Percentiles rank a stretch among this genome's conserved stretches.
phyloP scores from a whole-genome alignment of 2,329 filamentous ascomycete genomes.

The Nigrograna mackinnonii region DNA sequence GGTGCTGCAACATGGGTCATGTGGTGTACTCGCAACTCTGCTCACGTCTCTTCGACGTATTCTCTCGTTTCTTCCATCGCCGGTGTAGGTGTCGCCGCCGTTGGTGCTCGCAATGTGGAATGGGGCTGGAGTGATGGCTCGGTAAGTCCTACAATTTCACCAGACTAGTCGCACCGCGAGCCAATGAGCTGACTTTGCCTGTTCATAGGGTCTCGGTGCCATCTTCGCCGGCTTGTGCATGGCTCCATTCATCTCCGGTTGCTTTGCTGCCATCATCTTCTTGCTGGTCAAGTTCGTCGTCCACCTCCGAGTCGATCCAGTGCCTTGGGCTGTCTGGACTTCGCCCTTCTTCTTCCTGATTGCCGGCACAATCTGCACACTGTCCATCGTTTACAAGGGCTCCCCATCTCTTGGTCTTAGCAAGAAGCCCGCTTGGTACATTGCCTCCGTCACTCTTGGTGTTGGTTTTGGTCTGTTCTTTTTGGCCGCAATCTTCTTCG shows the following conservation, averaged over 20 bases:
- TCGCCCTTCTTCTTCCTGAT: conserved; percentile 79
- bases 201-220: conserved; percentile 66
- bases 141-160: no score
- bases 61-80: conserved; percentile 54
- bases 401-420: conserved; percentile 68
- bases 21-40: conserved; percentile 76
- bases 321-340: conserved; percentile 73
- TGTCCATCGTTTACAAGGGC: conserved; percentile 82
- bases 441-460: conserved; percentile 68
- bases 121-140: conserved; percentile 67
- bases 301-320: conserved; percentile 71
- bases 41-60: conserved; percentile 64
- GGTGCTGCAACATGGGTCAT: conserved; percentile 74
- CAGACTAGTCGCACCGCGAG: no score
- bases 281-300: conserved; percentile 73
- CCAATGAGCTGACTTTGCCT: no score
- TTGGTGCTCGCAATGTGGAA: conserved; percentile 57
- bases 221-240: conserved; percentile 69
- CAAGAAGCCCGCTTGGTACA: conserved; percentile 70
- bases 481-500: conserved; percentile 70
- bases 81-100: conserved; percentile 56
- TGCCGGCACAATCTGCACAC: conserved; percentile 72
- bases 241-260: conserved; percentile 68
- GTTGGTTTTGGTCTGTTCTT: conserved; percentile 63
- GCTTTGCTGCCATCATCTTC: conserved; percentile 71